A percentile compares a stretch with the other conserved stretches of the same genome.
Conservation (phyloP, 495 filamentous ascomycete species). For the Hypoxylon fuscum region DNA sequence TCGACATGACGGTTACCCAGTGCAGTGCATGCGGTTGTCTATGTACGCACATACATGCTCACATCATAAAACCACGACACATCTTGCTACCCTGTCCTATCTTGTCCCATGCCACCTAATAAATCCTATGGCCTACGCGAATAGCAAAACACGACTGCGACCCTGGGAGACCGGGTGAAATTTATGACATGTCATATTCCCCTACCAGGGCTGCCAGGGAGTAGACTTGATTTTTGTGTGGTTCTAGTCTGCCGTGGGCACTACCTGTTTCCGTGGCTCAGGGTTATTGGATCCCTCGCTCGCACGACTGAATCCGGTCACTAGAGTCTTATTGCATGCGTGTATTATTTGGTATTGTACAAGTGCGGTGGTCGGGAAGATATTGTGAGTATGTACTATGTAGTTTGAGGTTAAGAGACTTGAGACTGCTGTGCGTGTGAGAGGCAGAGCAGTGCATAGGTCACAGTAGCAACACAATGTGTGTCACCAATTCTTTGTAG, state of each 20-base stretch:
- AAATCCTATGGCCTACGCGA: slow-evolving; percentile 20
- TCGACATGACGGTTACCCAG: slow-evolving; percentile 20
- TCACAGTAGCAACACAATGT: slow-evolving; percentile 1
- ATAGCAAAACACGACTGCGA: slow-evolving; percentile 20
- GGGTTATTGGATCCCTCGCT: slow-evolving; percentile 42
- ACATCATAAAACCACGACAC: slow-evolving; percentile 33
- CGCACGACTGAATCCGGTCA: slow-evolving; percentile 23
- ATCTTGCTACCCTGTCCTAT: slow-evolving; percentile 35
- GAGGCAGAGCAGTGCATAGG: slow-evolving; percentile 8
- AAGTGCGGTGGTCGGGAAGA: slow-evolving; percentile 7
- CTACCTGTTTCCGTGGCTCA: slow-evolving; percentile 45
- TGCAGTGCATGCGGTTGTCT: slow-evolving; percentile 23
- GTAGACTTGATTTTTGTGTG: slow-evolving; percentile 26
- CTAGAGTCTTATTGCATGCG: not conserved
- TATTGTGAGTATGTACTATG: slow-evolving; percentile 6
- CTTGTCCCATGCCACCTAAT: slow-evolving; percentile 5
- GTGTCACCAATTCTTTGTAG: slow-evolving; percentile 5
- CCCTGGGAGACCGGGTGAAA: slow-evolving; percentile 24
- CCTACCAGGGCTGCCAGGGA: slow-evolving; percentile 22
- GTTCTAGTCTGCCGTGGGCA: slow-evolving; percentile 43
- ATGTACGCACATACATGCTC: slow-evolving; percentile 15
- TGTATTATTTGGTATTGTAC: slow-evolving; percentile 14
- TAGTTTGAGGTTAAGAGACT: slow-evolving; percentile 17
- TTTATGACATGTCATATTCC: slow-evolving; percentile 37
- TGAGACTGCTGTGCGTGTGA: slow-evolving; percentile 2